Base-by-base conservation (phyloP, 2,329 filamentous ascomycete genomes). In the Pseudophaeomoniella oleicola region DNA sequence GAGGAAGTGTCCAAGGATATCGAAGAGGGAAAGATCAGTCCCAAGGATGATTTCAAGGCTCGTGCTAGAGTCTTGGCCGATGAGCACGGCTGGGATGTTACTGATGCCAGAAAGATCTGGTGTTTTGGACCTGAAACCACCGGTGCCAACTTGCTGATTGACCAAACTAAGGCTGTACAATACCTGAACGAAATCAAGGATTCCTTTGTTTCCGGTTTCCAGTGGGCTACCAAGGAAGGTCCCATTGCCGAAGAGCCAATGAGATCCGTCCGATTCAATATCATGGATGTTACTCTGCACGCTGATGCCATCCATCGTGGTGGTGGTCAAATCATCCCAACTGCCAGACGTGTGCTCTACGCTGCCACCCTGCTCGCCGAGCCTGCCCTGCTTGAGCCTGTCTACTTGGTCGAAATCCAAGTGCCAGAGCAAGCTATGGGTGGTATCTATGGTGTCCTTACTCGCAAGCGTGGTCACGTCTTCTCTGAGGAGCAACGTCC, bases 161-260 rank as follows among this genome's bases (percentile, higher is more conserved):
- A 98, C 70, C 90, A 96, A 81, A 94, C 88, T 75, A 98, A 96
- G 84, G 90, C 90, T 54, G 90, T 98, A 50, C 90, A 98, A 75
- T 98, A 96, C 80, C 77, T 98, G 59, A 90, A 85, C 73, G 90
- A 98, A 83, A 98, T 98, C 79, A 98, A 98, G 83, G 90, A 98
- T 62, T 96, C 88, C 44, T 81, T 96, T 53, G 87, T 96, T 59
- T 96, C 90, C 52, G 90, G 90, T 79, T 98, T 98, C 86, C 90
- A 98, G 70, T 98, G 90, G 90, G 90, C 90, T 51, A 85, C 84
- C 54, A 81, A 88, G 61, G 90, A 98, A 76, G 90, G 90, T 72
- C 90, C 90, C 56, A 69, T 98, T 60, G 87, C 82, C 53, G 90
- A 98, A 71, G 90, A 98, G 78, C 90, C 90, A 55, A 88, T 98